phyloP scores from a whole-genome alignment of 2,329 filamentous ascomycete genomes.

The Coniochaeta sp. region DNA sequence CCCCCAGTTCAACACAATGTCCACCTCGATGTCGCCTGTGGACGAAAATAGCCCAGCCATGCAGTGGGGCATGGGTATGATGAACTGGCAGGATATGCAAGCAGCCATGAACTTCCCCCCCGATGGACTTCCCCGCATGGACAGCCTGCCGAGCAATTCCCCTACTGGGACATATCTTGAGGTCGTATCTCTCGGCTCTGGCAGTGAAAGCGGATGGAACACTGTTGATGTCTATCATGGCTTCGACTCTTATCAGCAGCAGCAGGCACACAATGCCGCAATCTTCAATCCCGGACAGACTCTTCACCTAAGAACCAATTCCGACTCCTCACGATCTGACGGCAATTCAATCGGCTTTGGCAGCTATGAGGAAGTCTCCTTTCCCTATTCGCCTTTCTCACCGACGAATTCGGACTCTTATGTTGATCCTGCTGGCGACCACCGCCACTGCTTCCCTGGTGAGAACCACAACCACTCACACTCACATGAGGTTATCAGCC shows the following conservation, averaged over 20 bases:
- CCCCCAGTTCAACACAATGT: conserved; percentile 52
- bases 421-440: conserved; percentile 49
- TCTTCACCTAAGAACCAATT: conserved; percentile 78
- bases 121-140: conserved; percentile 34
- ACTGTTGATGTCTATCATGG: conserved; percentile 70
- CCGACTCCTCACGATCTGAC: conserved; percentile 76
- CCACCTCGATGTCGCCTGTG: conserved; percentile 47
- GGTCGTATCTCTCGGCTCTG: conserved; percentile 72
- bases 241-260: conserved; percentile 56
- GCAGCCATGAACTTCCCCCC: conserved; percentile 41
- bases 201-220: conserved; percentile 83
- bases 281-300: conserved; percentile 93
- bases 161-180: conserved; percentile 78
- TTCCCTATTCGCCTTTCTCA: conserved; percentile 74
- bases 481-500: conserved; percentile 55
- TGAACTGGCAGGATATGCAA: conserved; percentile 76
- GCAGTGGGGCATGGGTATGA: conserved; percentile 58
- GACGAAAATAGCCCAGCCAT: conserved; percentile 47
- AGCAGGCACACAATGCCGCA: conserved; percentile 49
- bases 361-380: conserved; percentile 75
- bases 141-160: conserved; percentile 53
- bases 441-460: conserved; percentile 56
- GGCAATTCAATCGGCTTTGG: conserved; percentile 59
- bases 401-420: conserved; percentile 68
- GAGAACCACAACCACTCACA: conserved; percentile 41